Evolutionary conservation across 495 filamentous ascomycete species (phyloP).

Genomic region (Hypomontagnella submonticulosa): DNA sequence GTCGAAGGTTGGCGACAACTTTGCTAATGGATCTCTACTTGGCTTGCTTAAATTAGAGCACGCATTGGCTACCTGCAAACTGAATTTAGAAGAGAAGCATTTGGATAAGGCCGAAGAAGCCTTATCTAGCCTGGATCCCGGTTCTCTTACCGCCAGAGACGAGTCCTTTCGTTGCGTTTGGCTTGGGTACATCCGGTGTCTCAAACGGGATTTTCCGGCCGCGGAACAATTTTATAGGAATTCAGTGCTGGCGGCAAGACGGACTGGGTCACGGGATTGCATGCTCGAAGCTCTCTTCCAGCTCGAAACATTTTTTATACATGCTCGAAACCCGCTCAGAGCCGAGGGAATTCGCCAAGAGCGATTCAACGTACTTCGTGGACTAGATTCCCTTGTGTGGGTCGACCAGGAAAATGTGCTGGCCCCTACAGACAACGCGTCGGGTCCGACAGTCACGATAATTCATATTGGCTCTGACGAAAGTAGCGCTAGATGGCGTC

Average conservation of each 20-base stretch:
- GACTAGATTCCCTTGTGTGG: conserved; percentile 42
- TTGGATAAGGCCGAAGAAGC: conserved; percentile 43
- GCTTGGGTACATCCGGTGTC: conserved; percentile 47
- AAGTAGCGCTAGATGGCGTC: conserved; percentile 35
- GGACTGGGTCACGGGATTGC: conserved; percentile 47
- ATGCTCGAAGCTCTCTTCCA: conserved; percentile 47
- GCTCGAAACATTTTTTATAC: conserved; percentile 47
- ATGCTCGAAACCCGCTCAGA: conserved; percentile 34
- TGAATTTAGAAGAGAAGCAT: conserved; percentile 33
- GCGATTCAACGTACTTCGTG: conserved; percentile 38
- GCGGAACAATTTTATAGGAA: conserved; percentile 42
- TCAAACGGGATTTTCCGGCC: conserved; percentile 29
- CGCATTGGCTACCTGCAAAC: conserved; percentile 46
- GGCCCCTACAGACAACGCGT: background rate
- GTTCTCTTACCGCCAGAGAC: conserved; percentile 39
- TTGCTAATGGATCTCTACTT: conserved; percentile 27
- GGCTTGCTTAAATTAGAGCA: conserved; percentile 45
- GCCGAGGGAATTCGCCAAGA: conserved; percentile 43
- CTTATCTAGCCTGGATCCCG: conserved; percentile 32
- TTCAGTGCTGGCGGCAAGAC: conserved; percentile 43
- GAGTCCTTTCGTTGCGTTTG: conserved; percentile 46
- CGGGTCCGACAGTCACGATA: conserved; percentile 30
- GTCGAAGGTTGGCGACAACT: conserved; percentile 24
- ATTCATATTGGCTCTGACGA: conserved; percentile 44
- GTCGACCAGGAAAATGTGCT: conserved; percentile 31